Base-by-base conservation (phyloP, 2,329 filamentous ascomycete species). In the Aureobasidium musti region DNA sequence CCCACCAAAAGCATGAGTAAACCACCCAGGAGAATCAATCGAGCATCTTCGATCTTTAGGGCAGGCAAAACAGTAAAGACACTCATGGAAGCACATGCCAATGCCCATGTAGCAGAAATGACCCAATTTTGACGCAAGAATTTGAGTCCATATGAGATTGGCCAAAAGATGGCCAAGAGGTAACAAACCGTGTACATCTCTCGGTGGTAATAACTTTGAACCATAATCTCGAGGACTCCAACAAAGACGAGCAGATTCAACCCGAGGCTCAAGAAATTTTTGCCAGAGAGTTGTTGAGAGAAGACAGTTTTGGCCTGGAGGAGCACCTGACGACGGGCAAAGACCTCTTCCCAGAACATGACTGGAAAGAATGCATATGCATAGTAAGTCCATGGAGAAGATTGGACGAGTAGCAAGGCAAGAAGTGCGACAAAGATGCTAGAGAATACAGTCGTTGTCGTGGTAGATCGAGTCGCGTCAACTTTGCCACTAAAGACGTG, bases 291-390 rank as follows among this genome's bases (percentile, higher is more conserved):
- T 70, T 93, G 84, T 0, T 86, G 83, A 70, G 97, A 88, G 10
- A 98, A 80, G 59, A 86, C 82, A 69, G 83, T 84, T 61, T 84
- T 82, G 3, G 92, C 93, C 69, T 87, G 84, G 6, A 79, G 73
- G 14, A 97, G 77, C 49, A 91, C 91, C 53, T 84, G 82, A 66
- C 92, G 85, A 33, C 90, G 87, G 3, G 91, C 91, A 77, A 89
- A 94, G 0, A 97, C 91, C 74, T 97, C 93, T 77, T 97, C 94
- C 95, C 95, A 99, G 80, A 99, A 98, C 67, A 91, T 85, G 2
- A 97, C 88, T 0, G 95, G 95, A 77, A 99, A 99, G 72, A 96
- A 86, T 0, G 89, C 91, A 76, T 99, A 99, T 1, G 87, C 86
- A 74, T 98, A 99, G 77, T 99, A 99, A 2, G 91, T 89, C 67